Base-by-base conservation (phyloP, 805 yeast genomes). In the Ogataea sp. region DNA sequence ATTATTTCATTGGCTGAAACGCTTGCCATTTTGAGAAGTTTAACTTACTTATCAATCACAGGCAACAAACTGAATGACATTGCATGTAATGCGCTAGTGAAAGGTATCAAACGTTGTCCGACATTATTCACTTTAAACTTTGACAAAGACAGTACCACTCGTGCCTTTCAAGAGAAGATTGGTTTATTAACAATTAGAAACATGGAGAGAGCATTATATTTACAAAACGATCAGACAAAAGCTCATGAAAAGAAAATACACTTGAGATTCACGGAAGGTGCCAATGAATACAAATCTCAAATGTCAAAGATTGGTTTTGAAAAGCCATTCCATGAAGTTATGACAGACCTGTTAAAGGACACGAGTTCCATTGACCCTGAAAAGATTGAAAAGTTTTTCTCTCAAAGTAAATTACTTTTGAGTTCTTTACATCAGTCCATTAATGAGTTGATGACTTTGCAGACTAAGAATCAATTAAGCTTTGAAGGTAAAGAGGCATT, bases 141-240 rank as follows among this genome's bases (percentile, higher is more conserved):
- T 37, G 89, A 84, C 49, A 70, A 70, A 41, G 78, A 70, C 17
- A 59, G 67, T 17, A 68, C 84, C 47, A 80, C 89, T 11, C 74
- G 71, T 39, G 65, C 70, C 37, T 70, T 81, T 46, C 78, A 75
- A 50, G 83, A 87, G 32, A 73, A 79, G 50, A 73, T 88, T 42
- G 93, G 94, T 1, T 69, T 84, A 33, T 79, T 83, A 49, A 74
- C 93, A 36, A 80, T 89, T 80, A 73, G 82, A 50, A 89, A 89
- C 57, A 80, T 88, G 81, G 87, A 82, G 49, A 56, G 62, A 18
- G 66, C 71, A 38, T 60, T 80, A 39, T 68, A 70, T 41, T 60
- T 80, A 39, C 67, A 70, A 39, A 37, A 60, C 20, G 25, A 38
- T n/a, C 41, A 39, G 13, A 37, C 14, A 9, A 43, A 35, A n/a